phyloP scores from a whole-genome alignment of 257 asterid genomes.

The Primulina huaijiensis region DNA sequence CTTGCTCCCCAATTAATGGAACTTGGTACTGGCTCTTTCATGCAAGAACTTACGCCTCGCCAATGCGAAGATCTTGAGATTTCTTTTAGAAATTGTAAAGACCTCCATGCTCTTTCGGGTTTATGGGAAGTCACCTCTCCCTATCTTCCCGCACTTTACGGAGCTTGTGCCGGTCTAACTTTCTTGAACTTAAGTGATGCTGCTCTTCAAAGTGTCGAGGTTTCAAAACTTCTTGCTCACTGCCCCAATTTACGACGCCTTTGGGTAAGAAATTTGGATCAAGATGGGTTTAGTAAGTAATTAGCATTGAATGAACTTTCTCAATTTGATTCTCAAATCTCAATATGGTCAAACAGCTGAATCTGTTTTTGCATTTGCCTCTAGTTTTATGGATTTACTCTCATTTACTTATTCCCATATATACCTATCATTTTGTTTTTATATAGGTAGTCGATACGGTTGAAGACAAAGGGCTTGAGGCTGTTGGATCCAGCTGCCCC shows the following conservation, averaged over 20 bases:
- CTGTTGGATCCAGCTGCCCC: conserved; percentile 70
- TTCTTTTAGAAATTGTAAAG: conserved; percentile 49
- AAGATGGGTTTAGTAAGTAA: conserved; percentile 6
- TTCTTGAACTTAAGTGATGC: conserved; percentile 67
- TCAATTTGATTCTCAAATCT: too few species aligned
- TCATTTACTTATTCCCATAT: neutral
- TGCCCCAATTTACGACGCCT: conserved; percentile 77
- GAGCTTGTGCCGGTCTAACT: conserved; percentile 61
- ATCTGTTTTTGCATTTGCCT: neutral
- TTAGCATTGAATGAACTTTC: neutral
- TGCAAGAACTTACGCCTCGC: conserved; percentile 52
- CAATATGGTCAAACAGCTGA: neutral
- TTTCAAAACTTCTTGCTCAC: conserved; percentile 52
- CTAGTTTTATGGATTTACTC: neutral
- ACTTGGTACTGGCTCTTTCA: conserved; percentile 80
- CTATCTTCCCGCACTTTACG: conserved; percentile 58
- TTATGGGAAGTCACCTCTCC: conserved; percentile 53
- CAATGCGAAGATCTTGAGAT: conserved; percentile 48
- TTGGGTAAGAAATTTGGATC: conserved; percentile 56
- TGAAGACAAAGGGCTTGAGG: conserved; percentile 82
- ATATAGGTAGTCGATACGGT: conserved; percentile 67
- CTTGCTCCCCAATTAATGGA: too few species aligned
- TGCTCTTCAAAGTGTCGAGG: conserved; percentile 57
- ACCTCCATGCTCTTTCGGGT: conserved; percentile 63
- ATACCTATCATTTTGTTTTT: neutral